phyloP scores from a whole-genome alignment of 2,329 filamentous ascomycete genomes.

The Triangularia setosa region DNA sequence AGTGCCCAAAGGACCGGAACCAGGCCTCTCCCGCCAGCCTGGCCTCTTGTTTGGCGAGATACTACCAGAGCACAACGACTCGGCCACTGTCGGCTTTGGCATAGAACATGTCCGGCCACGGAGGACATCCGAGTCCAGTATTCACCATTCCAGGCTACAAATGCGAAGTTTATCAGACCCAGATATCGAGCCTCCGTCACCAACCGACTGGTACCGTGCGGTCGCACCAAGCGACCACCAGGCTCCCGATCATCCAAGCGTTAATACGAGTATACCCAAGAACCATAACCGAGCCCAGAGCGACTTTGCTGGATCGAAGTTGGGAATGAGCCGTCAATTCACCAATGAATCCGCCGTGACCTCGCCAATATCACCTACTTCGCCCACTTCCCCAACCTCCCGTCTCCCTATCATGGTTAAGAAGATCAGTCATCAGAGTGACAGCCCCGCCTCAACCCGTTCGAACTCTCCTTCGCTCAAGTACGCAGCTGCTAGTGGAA shows the following conservation, averaged over 20 bases:
- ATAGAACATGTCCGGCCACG: conserved; percentile 53
- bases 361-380: conserved; percentile 28
- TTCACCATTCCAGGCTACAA: conserved; percentile 48
- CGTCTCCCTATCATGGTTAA: conserved; percentile 37
- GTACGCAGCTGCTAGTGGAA: conserved; percentile 40
- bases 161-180: conserved; percentile 54
- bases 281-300: conserved; percentile 54
- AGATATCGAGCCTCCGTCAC: conserved; percentile 58
- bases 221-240: conserved; percentile 28
- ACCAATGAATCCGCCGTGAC: conserved; percentile 8
- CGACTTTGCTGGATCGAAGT: conserved; percentile 44
- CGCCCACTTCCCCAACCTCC: conserved; percentile 30
- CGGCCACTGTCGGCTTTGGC: conserved; percentile 55
- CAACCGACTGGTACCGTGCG: conserved; percentile 61
- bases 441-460: conserved; percentile 50
- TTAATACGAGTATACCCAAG: conserved; percentile 33
- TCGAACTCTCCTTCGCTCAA: conserved; percentile 52
- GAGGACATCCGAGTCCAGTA: conserved; percentile 68
- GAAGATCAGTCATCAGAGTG: conserved; percentile 40
- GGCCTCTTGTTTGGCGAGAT: conserved; percentile 74
- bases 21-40: conserved; percentile 35
- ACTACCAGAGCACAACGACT: conserved; percentile 53
- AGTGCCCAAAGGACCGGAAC: conserved; percentile 30
- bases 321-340: conserved; percentile 16
- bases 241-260: conserved; percentile 21